A percentile compares a stretch with the other conserved stretches of the same genome.
phyloP scores from a whole-genome alignment of 2,329 filamentous ascomycete genomes.

The Botrytis byssoidea region DNA sequence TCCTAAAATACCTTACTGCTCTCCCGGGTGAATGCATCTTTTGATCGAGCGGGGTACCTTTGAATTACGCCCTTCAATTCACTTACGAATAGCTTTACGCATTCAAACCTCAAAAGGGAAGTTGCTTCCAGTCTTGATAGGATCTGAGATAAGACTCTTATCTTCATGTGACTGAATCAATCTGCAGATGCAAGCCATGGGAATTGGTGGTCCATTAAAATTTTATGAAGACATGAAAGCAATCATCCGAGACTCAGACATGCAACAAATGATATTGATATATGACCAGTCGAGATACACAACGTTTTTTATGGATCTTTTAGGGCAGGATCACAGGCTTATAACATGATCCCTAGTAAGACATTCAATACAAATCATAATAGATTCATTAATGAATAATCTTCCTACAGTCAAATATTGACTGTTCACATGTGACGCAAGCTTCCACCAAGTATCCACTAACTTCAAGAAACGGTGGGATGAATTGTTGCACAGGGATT shows the following conservation, averaged over 20 bases:
- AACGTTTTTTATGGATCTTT: neutral
- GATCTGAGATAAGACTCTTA: conserved; percentile 16
- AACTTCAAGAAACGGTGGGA: neutral
- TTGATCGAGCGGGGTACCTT: conserved; percentile 5
- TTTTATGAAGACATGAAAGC: neutral
- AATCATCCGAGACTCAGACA: conserved; percentile 20
- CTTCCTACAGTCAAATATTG: neutral
- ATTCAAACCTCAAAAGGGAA: conserved; percentile 6
- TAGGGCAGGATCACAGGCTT: neutral
- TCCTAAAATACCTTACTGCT: neutral
- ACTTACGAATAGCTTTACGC: neutral
- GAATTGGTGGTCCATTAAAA: neutral
- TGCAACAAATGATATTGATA: conserved; percentile 16
- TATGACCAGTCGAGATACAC: conserved; percentile 7
- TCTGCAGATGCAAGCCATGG: neutral
- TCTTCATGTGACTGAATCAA: conserved; percentile 1
- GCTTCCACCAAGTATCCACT: neutral
- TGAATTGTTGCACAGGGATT: neutral
- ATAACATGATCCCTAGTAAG: neutral
- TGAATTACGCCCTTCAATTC: neutral
- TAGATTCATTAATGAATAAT: neutral
- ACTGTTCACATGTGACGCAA: neutral
- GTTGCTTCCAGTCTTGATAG: neutral
- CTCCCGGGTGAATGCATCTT: neutral
- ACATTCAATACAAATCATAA: neutral